A percentile compares a stretch with the other conserved stretches of the same genome.
Evolutionary conservation across 371 early-diverging fungal species (phyloP).

Genomic region (Rhizopus delemar): DNA sequence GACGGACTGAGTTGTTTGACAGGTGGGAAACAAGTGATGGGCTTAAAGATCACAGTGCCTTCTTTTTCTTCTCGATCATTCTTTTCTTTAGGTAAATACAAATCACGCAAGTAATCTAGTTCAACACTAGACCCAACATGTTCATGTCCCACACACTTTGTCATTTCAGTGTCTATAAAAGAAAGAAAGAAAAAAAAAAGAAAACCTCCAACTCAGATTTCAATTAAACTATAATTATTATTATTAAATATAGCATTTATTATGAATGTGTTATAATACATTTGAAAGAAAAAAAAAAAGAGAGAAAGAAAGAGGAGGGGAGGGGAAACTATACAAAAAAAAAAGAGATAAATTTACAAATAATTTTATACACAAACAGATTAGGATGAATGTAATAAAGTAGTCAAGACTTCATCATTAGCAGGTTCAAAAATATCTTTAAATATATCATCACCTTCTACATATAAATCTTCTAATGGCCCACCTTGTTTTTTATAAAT

Average conservation of each 20-base stretch:
- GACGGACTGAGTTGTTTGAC: slow-evolving; percentile 54
- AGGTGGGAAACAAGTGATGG: slow-evolving; percentile 51
- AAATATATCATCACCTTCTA: slow-evolving; percentile 32
- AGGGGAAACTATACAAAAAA: no score
- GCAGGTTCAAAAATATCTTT: slow-evolving; percentile 34
- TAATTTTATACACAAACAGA: no score
- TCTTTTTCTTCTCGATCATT: slow-evolving; percentile 34
- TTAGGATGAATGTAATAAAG: neutral
- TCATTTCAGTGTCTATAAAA: slow-evolving; percentile 8
- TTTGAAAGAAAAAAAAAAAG: no score
- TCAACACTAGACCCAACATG: slow-evolving; percentile 48
- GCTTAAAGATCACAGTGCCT: slow-evolving; percentile 53
- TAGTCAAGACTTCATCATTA: slow-evolving; percentile 25
- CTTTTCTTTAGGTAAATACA: slow-evolving; percentile 47
- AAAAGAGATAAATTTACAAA: neutral
- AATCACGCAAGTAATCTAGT: slow-evolving; percentile 39
- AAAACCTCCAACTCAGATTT: no score
- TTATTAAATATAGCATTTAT: no score
- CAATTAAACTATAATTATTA: no score
- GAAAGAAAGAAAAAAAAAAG: neutral
- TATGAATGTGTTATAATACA: no score
- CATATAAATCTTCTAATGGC: slow-evolving; percentile 25
- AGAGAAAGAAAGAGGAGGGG: no score
- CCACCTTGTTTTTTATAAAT: slow-evolving; percentile 58
- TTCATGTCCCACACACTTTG: slow-evolving; percentile 47